Percentiles rank a stretch among this genome's conserved stretches.
Evolutionary conservation across 208 protist species (phyloP).

Genomic region (Naegleria lovaniensis): DNA sequence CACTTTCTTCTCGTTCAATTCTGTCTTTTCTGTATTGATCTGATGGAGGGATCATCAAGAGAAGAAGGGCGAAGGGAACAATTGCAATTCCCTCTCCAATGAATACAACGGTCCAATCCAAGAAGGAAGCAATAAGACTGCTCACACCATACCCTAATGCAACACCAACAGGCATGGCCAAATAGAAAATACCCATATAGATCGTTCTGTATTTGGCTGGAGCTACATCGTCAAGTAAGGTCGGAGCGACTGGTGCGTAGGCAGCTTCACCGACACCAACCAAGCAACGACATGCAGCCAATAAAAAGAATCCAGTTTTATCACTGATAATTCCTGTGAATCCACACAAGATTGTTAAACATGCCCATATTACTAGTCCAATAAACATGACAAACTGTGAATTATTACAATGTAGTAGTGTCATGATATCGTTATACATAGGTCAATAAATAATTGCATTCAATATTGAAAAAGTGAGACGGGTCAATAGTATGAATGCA

Average conservation of each 20-base stretch:
- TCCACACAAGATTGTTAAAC: neutral
- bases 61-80: neutral
- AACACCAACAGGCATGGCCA: constrained; percentile 27
- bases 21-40: neutral
- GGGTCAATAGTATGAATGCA: no score
- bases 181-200: constrained; percentile 26
- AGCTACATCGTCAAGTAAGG: constrained; percentile 32
- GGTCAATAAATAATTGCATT: neutral
- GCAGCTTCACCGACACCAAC: constrained; percentile 32
- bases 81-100: constrained; percentile 25
- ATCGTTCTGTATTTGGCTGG: constrained; percentile 23
- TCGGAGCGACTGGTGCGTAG: constrained; percentile 22
- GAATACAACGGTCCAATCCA: constrained; percentile 29
- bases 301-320: neutral
- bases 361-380: constrained; percentile 24
- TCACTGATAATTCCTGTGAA: neutral
- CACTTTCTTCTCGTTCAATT: neutral
- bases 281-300: neutral
- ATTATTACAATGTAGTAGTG: neutral
- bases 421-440: no score
- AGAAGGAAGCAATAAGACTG: neutral
- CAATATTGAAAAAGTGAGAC: neutral
- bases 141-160: constrained; percentile 25
- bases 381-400: constrained; percentile 10
- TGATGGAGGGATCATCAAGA: neutral